Percentiles rank a stretch among this genome's conserved stretches.
phyloP scores from a whole-genome alignment of 73 alveolate genomes.

The Loxodes magnus region DNA sequence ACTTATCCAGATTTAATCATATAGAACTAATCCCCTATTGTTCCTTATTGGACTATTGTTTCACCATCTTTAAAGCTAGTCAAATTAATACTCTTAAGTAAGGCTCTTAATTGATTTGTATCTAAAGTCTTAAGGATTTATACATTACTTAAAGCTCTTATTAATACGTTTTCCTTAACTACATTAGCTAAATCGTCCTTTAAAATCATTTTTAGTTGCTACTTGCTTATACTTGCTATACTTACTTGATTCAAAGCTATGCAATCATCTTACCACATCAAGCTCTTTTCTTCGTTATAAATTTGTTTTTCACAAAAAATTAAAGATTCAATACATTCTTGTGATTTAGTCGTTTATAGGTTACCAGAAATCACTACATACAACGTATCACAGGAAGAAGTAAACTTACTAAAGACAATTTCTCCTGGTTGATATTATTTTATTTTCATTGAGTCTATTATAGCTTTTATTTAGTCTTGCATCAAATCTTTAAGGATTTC shows the following conservation, averaged over 20 bases:
- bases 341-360: neutral
- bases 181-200: neutral
- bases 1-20: conserved; percentile 39
- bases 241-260: neutral
- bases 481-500: neutral
- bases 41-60: conserved; percentile 31
- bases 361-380: neutral
- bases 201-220: neutral
- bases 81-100: neutral
- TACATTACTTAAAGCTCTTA: neutral
- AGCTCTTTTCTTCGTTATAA: neutral
- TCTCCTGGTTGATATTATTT: neutral
- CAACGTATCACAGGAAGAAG: neutral
- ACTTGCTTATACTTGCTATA: neutral
- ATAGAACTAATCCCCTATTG: conserved; percentile 40
- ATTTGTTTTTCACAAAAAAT: neutral
- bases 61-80: conserved; percentile 20
- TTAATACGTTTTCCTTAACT: neutral
- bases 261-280: neutral
- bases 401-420: neutral
- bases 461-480: conserved; percentile 1
- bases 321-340: neutral
- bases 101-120: neutral
- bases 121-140: neutral
- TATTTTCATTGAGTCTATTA: neutral